Base-by-base conservation (phyloP, 352 stramenopile genomes). In the Pythium insidiosum region DNA sequence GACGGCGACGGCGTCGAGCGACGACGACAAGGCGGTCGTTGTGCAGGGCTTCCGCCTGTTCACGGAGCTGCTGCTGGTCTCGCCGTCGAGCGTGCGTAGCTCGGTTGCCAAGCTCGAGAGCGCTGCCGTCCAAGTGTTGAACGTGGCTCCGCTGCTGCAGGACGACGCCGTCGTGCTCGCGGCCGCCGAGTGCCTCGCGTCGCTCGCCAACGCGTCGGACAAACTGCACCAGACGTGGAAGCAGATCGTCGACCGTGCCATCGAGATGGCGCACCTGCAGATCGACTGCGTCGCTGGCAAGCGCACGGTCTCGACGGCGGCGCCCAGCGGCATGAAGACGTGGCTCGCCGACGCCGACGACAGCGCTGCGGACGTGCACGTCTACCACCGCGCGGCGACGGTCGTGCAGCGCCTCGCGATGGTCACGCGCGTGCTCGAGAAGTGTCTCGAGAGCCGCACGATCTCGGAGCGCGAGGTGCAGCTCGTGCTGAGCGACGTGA, bases 401-500 rank as follows among this genome's bases (percentile, higher is more conserved):
- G 58, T 74, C 20, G 36, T 77, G 1, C 37, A 60, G 20, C 65
- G 72, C 9, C 57, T 88, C 29, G 38, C 60, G 3, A 38, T 70
- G 10, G 57, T 78, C 1, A 36, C 70, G 20, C 45, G 44, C 9
- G 62, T 73, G 20, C 42, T 93, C 28, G 39, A 60, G 4, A 67
- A 64, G 28, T 49, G 71, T 42, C 26, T 89, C 35, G 59, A 52
- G 50, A 82, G 53, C 56, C 58, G 61, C 13, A 55, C 56, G 28
- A 67, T 90, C 42, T 83, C 66, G n/a, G 80, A 93, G 47, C 75
- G 74, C 38, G 80, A 93, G 30, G 72, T 81, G 42, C 73, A 87
- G 52, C 57, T 81, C 26, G 57, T 93, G 21, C 26, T 87, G 2
- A 43, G 40, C 10, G 71, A 88, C 7, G 35, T 88, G 18, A 39